phyloP scores from a whole-genome alignment of 345 rosid genomes.

The Carallia brachiata region DNA sequence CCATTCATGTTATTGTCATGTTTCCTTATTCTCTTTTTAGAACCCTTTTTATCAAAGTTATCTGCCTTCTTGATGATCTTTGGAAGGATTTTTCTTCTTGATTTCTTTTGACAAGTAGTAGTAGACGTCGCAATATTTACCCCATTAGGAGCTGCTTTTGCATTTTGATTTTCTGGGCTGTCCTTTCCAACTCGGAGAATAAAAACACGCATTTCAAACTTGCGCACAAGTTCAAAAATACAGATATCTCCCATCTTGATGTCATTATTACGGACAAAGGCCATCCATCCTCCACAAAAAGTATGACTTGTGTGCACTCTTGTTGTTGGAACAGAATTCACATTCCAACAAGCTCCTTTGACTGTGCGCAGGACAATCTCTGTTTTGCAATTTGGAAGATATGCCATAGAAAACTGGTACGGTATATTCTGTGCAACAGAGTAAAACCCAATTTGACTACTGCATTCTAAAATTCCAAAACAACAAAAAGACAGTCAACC shows the following conservation, averaged over 20 bases:
- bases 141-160: constrained; percentile 27
- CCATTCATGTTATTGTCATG: constrained; percentile 20
- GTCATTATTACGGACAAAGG: constrained; percentile 54
- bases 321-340: constrained; percentile 64
- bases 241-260: constrained; percentile 53
- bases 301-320: constrained; percentile 66
- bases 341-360: constrained; percentile 54
- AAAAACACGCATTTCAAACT: constrained; percentile 50
- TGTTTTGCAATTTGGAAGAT: constrained; percentile 53
- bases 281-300: constrained; percentile 68
- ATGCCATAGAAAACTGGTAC: constrained; percentile 54
- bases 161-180: constrained; percentile 21
- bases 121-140: constrained; percentile 22
- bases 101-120: constrained; percentile 29
- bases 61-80: constrained; percentile 32
- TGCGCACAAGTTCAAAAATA: constrained; percentile 47
- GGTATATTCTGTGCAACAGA: constrained; percentile 50
- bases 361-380: constrained; percentile 50
- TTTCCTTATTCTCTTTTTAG: constrained; percentile 14
- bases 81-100: constrained; percentile 36
- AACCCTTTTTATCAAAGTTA: constrained; percentile 26
- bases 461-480: not conserved
- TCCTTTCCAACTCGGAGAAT: constrained; percentile 49
- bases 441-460: constrained; percentile 3
- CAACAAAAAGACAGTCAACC: constrained; percentile 9